These are phyloP conservation scores for Hypomyces perniciosus DNA, from an alignment of 2,329 filamentous ascomycete genomes.

Conservation along the genomic window DNA sequence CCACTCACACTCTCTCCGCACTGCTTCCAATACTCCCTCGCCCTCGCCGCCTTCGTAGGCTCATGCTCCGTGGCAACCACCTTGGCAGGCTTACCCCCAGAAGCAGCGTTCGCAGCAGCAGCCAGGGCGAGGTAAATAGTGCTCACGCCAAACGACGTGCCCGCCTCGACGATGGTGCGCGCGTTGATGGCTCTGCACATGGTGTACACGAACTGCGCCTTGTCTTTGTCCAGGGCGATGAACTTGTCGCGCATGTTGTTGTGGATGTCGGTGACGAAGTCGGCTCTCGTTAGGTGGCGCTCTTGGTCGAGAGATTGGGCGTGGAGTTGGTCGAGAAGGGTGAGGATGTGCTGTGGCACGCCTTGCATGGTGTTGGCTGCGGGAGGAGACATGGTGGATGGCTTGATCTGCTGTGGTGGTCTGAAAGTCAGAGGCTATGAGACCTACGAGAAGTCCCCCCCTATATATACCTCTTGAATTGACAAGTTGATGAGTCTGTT, in stretches of 20 bases:
- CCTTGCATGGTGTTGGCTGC: constrained; percentile 8
- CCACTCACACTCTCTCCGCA: constrained; percentile 44
- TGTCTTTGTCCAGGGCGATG: constrained; percentile 54
- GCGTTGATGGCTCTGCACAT: constrained; percentile 44
- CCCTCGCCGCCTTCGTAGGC: constrained; percentile 43
- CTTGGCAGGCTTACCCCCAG: constrained; percentile 17
- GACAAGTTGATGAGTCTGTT: no score
- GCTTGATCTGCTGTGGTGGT: no score
- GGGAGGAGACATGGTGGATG: background rate
- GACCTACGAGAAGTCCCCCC: no score
- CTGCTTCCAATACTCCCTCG: constrained; percentile 48
- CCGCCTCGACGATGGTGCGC: constrained; percentile 52
- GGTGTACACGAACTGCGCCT: constrained; percentile 51
- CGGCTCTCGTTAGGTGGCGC: constrained; percentile 1
- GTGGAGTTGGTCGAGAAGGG: constrained; percentile 14
- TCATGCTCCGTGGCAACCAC: constrained; percentile 60
- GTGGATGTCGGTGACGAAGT: constrained; percentile 20
- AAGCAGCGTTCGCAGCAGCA: constrained; percentile 39
- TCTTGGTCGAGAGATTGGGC: constrained; percentile 13
- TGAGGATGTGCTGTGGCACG: constrained; percentile 8
- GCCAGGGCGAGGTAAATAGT: constrained; percentile 59
- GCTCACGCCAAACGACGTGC: constrained; percentile 56
- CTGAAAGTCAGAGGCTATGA: no score
- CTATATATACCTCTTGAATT: no score
- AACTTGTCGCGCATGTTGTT: constrained; percentile 49